phyloP scores from a whole-genome alignment of 495 filamentous ascomycete genomes.

The Lentithecium fluviatile region DNA sequence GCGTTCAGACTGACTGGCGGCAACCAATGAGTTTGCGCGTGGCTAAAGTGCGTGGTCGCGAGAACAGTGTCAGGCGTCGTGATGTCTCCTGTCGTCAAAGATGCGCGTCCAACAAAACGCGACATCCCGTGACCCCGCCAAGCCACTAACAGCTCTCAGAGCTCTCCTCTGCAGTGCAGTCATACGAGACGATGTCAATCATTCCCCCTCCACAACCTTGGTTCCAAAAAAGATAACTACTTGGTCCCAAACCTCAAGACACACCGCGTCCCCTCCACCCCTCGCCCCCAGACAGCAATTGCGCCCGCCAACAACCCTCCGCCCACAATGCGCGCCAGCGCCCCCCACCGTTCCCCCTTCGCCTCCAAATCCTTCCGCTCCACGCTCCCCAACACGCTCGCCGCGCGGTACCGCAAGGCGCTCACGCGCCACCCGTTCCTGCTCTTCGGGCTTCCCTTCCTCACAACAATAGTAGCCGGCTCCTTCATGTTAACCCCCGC shows the following conservation, averaged over 20 bases:
- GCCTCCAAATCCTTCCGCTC: constrained; percentile 59
- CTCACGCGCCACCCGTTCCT: constrained; percentile 79
- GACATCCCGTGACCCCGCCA: constrained; percentile 25
- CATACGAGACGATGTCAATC: no score
- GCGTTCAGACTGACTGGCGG: no score
- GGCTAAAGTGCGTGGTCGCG: no score
- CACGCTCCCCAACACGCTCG: constrained; percentile 60
- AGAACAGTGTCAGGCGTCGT: no score
- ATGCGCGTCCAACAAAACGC: constrained; percentile 9
- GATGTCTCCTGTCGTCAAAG: constrained; percentile 2
- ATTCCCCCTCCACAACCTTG: no score
- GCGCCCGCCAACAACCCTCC: not conserved
- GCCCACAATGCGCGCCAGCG: not conserved
- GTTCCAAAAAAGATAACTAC: no score
- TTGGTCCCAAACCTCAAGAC: no score
- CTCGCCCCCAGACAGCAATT: no score
- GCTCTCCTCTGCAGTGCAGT: no score
- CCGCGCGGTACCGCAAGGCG: constrained; percentile 68
- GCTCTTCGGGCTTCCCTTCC: constrained; percentile 94
- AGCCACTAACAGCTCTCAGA: constrained; percentile 18
- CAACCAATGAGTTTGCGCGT: no score
- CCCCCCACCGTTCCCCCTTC: constrained; percentile 65
- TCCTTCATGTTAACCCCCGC: constrained; percentile 94
- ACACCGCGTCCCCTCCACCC: no score
- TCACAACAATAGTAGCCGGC: constrained; percentile 85